Evolutionary conservation across 805 yeast genomes (phyloP).

Genomic region (Metschnikowia kunwiensis): DNA sequence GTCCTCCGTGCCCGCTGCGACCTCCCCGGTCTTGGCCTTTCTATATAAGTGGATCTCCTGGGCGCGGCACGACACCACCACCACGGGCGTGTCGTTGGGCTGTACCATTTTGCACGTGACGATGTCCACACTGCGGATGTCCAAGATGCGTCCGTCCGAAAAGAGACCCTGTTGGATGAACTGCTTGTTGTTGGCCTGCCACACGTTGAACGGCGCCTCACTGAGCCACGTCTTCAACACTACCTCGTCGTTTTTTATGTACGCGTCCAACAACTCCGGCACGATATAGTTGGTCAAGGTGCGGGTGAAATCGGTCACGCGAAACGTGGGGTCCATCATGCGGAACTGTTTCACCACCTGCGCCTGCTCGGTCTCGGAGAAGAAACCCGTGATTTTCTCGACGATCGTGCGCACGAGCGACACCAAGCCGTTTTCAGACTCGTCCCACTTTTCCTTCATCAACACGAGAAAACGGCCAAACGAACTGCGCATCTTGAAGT

Average conservation of each 20-base stretch:
- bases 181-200: slow-evolving; percentile 90
- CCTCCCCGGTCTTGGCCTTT: slow-evolving; percentile 86
- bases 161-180: slow-evolving; percentile 86
- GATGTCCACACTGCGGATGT: slow-evolving; percentile 92
- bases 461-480: slow-evolving; percentile 63
- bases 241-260: slow-evolving; percentile 83
- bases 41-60: slow-evolving; percentile 91
- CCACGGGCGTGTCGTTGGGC: slow-evolving; percentile 88
- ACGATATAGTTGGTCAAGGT: slow-evolving; percentile 88
- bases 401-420: slow-evolving; percentile 74
- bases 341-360: slow-evolving; percentile 84
- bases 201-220: slow-evolving; percentile 94
- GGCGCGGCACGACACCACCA: slow-evolving; percentile 92
- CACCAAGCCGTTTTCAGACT: slow-evolving; percentile 88
- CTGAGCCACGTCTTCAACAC: slow-evolving; percentile 87
- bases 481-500: slow-evolving; percentile 62
- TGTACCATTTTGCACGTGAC: slow-evolving; percentile 82
- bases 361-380: slow-evolving; percentile 95
- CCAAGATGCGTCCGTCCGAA: slow-evolving; percentile 88
- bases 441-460: slow-evolving; percentile 78
- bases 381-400: slow-evolving; percentile 80
- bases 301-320: slow-evolving; percentile 69
- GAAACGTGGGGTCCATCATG: slow-evolving; percentile 86
- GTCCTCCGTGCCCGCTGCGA: slow-evolving; percentile 94
- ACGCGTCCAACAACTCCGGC: slow-evolving; percentile 95